phyloP scores from a whole-genome alignment of 345 rosid genomes.

The Heritiera fomes region DNA sequence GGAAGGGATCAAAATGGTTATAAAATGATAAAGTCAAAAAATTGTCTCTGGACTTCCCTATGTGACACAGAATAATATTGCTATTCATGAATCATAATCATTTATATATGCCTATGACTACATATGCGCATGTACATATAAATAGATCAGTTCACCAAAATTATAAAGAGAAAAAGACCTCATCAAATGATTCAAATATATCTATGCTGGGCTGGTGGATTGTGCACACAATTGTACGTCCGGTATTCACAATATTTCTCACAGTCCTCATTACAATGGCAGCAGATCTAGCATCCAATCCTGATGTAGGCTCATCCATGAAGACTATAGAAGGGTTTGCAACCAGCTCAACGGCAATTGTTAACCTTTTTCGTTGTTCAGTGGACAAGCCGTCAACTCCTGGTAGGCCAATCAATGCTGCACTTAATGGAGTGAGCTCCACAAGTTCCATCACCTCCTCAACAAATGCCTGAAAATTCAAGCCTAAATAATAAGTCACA shows the following conservation, averaged over 20 bases:
- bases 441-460: conserved; percentile 99
- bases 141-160: background rate
- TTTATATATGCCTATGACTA: background rate
- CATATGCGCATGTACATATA: background rate
- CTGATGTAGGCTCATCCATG: conserved; percentile 99
- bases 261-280: conserved; percentile 99
- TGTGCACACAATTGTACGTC: conserved; percentile 95
- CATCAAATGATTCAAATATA: conserved; percentile 96
- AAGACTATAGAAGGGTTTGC: conserved; percentile 97
- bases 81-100: background rate
- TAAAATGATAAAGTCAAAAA: background rate
- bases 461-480: conserved; percentile 74
- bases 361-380: conserved; percentile 90
- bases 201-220: conserved; percentile 99
- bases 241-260: conserved; percentile 93
- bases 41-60: conserved; percentile 12
- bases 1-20: background rate
- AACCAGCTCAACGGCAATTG: conserved; percentile 93
- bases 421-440: conserved; percentile 77
- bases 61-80: conserved; percentile 3
- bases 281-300: conserved; percentile 96
- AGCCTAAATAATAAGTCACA: conserved; percentile 33
- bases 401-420: conserved; percentile 92
- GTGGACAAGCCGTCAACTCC: conserved; percentile 96
- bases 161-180: conserved; percentile 48